Evolutionary conservation across 78 protist species (phyloP), one percentile per base, ranked within the genome.

Genomic region (Salpingoeca rosetta): DNA sequence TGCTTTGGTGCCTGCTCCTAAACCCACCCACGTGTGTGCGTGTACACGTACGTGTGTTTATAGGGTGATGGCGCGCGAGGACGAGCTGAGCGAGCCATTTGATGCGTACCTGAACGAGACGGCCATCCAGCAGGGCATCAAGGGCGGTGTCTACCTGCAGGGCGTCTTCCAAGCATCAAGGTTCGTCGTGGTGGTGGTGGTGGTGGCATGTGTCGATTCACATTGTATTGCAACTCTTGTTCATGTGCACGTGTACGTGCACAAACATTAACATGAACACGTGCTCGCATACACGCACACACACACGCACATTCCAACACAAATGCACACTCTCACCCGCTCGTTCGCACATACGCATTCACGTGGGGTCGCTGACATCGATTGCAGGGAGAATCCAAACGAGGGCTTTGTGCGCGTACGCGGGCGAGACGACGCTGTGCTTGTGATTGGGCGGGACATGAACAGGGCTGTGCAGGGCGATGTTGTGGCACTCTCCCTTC

Each of bases 391-490:
- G 22, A 75, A 75, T 41, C 37, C 79, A 26, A 1, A 3, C 35
- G 79, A 75, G 41, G 79, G 41, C 41, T 75, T 27, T 2, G 41
- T 75, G 35, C 1, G 1, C 12, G 25, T 41, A 3, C 41, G 41
- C 41, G 37, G 22, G 12, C 2, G 3, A 3, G 79, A 75, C 43
- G 12, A 3, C 25, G 41, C 79, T 41, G 41, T 44, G 35, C 0
- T 79, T 1, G 65, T 44, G 10, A 36, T 37, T 0, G 37, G 37
- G 11, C 7, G 2, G 42, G 7, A 51, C 51, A 40, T 89, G 84
- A 89, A 85, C 85, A 78, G 91, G 39, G 76, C 82, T 25, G 39
- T 89, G 11, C 38, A 85, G 74, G 89, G 87, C 37, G 93, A 91
- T 65, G 12, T 36, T n/a, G 91, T 91, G 7, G 88, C 38, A 2